These are phyloP conservation scores for Aechmea fasciata DNA, from an alignment of 176 grass and related monocot species.

Conservation along the genomic window DNA sequence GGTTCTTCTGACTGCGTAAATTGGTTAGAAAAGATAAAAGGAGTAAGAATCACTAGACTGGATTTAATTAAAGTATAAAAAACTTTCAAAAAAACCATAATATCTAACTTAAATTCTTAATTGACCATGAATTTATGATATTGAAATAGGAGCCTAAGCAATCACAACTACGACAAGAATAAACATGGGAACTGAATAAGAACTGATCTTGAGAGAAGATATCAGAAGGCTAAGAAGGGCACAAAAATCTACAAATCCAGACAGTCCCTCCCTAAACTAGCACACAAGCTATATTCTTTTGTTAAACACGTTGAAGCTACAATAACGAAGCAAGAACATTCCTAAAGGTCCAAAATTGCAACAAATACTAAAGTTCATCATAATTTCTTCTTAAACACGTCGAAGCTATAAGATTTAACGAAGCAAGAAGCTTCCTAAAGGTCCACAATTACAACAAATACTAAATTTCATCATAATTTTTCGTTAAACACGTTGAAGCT, in stretches of 20 bases:
- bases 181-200: no score
- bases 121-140: no score
- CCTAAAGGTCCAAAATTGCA: neutral
- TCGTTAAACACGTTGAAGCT: neutral
- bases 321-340: neutral
- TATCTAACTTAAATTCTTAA: neutral
- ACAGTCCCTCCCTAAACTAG: no score
- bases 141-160: no score
- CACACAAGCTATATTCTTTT: neutral
- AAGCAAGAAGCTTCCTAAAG: neutral
- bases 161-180: no score
- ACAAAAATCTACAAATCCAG: no score
- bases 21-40: neutral
- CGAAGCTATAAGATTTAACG: neutral
- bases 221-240: no score
- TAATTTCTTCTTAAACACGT: neutral
- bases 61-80: neutral
- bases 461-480: neutral
- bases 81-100: neutral
- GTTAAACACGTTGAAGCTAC: neutral
- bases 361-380: neutral
- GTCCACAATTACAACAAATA: neutral
- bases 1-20: conserved; percentile 65
- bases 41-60: neutral
- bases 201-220: no score